phyloP scores from a whole-genome alignment of 495 filamentous ascomycete species.

The Penicillium egyptiacum region DNA sequence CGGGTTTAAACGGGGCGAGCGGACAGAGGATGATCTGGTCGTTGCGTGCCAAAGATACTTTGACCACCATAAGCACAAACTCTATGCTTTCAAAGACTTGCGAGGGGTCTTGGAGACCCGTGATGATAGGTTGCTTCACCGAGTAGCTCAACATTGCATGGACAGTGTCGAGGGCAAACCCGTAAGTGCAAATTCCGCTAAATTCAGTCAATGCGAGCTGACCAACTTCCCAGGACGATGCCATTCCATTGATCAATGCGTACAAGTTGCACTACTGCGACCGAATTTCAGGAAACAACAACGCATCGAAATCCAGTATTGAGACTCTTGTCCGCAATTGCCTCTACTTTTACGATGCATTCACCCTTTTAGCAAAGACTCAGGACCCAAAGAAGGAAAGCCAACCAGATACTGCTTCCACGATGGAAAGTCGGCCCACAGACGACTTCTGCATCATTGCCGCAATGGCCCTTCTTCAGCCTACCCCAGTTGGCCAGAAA shows the following conservation, averaged over 20 bases:
- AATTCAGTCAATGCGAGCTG: conserved; percentile 1
- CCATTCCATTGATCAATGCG: conserved; percentile 50
- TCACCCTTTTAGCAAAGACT: conserved; percentile 11
- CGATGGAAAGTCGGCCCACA: conserved; percentile 56
- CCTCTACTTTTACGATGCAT: conserved; percentile 44
- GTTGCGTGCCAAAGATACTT: conserved; percentile 51
- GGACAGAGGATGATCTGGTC: conserved; percentile 38
- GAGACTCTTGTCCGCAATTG: conserved; percentile 50
- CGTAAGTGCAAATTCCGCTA: conserved; percentile 26
- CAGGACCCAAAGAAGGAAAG: conserved; percentile 15
- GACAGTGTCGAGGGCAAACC: conserved; percentile 29
- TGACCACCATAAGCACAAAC: conserved; percentile 48
- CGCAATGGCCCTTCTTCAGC: conserved; percentile 53
- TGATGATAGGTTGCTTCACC: conserved; percentile 32
- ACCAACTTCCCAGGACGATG: conserved; percentile 17
- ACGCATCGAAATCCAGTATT: conserved; percentile 30
- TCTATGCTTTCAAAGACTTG: conserved; percentile 57
- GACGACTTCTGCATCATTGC: conserved; percentile 59
- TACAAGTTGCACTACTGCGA: conserved; percentile 60
- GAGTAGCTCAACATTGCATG: conserved; percentile 27
- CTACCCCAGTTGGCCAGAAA: conserved; percentile 26
- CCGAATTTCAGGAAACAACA: conserved; percentile 42
- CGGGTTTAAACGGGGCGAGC: conserved; percentile 31
- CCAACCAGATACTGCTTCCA: conserved; percentile 21
- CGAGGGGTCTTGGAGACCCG: conserved; percentile 39